phyloP scores from a whole-genome alignment of 352 stramenopile genomes.

The Blastocystis sp. region DNA sequence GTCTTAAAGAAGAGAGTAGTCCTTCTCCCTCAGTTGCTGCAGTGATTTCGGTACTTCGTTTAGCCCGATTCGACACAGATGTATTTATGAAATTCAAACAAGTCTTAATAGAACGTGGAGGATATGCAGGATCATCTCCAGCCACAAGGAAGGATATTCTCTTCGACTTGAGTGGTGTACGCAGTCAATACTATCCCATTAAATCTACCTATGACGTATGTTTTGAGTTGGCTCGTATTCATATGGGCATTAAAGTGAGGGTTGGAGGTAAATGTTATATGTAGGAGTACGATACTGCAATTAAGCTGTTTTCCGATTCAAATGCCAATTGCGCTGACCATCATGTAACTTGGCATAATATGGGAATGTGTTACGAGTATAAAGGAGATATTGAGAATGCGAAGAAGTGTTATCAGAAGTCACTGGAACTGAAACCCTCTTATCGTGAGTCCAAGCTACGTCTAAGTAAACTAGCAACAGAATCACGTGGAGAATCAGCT shows the following conservation, averaged over 20 bases:
- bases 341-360: conserved; percentile 68
- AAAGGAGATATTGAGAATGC: conserved; percentile 65
- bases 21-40: conserved; percentile 51
- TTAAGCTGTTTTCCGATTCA: conserved; percentile 44
- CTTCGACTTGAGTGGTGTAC: conserved; percentile 58
- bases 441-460: conserved; percentile 58
- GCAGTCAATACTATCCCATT: conserved; percentile 68
- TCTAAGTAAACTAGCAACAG: conserved; percentile 50
- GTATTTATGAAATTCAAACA: conserved; percentile 69
- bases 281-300: conserved; percentile 66
- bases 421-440: conserved; percentile 58
- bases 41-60: conserved; percentile 51
- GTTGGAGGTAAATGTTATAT: neutral
- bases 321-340: conserved; percentile 67
- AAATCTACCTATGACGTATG: conserved; percentile 64
- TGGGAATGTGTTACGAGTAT: conserved; percentile 68
- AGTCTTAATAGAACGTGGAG: conserved; percentile 67
- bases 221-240: conserved; percentile 68
- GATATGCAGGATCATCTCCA: conserved; percentile 57
- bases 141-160: conserved; percentile 65
- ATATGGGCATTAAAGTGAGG: conserved; percentile 68
- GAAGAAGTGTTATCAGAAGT: conserved; percentile 62
- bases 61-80: conserved; percentile 68
- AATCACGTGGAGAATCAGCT: neutral
- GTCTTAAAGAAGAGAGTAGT: conserved; percentile 64